Percentiles rank a stretch among this genome's conserved stretches.
phyloP scores from a whole-genome alignment of 179 eudicot species.

The Beta macrorhiza region DNA sequence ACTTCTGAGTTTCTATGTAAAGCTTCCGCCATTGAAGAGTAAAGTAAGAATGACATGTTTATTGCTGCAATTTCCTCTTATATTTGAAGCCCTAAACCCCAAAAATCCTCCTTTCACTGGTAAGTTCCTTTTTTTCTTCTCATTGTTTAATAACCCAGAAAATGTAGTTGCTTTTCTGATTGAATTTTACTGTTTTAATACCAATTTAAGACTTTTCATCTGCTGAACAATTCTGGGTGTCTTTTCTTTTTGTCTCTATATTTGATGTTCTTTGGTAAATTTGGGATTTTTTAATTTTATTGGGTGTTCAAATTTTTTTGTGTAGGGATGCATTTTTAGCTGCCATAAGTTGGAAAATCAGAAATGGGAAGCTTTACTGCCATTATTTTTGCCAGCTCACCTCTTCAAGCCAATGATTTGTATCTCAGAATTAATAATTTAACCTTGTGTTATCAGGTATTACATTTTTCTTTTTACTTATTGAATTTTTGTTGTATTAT shows the following conservation, averaged over 20 bases:
- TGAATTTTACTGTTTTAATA: neutral
- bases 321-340: constrained; percentile 1
- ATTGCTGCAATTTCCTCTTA: constrained; percentile 72
- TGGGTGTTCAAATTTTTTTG: neutral
- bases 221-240: neutral
- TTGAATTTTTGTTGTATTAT: neutral
- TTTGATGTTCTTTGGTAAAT: neutral
- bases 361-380: constrained; percentile 29
- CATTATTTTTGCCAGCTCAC: constrained; percentile 21
- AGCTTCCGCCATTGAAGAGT: neutral
- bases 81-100: constrained; percentile 49
- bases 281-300: neutral
- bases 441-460: constrained; percentile 21
- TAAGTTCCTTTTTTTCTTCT: constrained; percentile 32
- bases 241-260: neutral
- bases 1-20: neutral
- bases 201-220: neutral
- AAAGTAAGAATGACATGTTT: constrained; percentile 46
- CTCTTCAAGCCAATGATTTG: constrained; percentile 21
- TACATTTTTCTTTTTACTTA: neutral
- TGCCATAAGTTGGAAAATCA: constrained; percentile 2
- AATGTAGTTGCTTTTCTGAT: neutral
- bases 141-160: constrained; percentile 32
- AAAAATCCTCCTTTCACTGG: constrained; percentile 29
- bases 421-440: constrained; percentile 11